These are phyloP conservation scores for Colletotrichum magnum DNA, from an alignment of 2,329 filamentous ascomycete genomes.

Conservation along the genomic window DNA sequence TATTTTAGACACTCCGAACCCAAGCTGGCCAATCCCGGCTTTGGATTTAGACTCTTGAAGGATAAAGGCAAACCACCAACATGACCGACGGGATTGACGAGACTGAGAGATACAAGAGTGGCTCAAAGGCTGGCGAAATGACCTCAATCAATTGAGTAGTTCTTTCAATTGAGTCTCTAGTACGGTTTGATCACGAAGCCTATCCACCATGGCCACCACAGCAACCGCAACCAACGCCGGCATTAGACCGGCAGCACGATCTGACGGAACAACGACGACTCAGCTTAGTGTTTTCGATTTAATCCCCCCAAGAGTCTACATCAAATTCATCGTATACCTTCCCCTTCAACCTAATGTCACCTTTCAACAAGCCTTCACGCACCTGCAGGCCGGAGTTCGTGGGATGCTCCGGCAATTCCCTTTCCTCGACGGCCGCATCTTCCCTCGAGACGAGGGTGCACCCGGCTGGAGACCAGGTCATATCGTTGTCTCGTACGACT, in stretches of 20 bases:
- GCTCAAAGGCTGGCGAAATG: no score
- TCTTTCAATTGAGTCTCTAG: no score
- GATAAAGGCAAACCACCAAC: no score
- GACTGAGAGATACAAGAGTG: no score
- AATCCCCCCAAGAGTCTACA: slow-evolving; percentile 25
- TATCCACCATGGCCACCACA: slow-evolving; percentile 12
- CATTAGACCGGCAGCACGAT: background rate
- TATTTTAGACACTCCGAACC: no score
- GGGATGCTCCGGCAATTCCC: slow-evolving; percentile 53
- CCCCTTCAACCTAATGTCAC: slow-evolving; percentile 45
- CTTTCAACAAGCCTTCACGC: slow-evolving; percentile 49
- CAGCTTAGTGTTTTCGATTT: slow-evolving; percentile 23
- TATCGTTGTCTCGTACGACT: slow-evolving; percentile 40
- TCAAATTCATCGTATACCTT: slow-evolving; percentile 48
- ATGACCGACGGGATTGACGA: no score
- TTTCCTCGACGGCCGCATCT: slow-evolving; percentile 53
- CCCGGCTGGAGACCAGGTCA: slow-evolving; percentile 48
- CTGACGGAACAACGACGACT: background rate
- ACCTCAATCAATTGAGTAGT: no score
- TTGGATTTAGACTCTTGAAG: no score
- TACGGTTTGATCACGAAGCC: no score
- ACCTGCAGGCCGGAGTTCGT: slow-evolving; percentile 51
- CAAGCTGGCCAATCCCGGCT: no score
- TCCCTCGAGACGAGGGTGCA: slow-evolving; percentile 46
- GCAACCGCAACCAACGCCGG: background rate